Evolutionary conservation across 2,329 filamentous ascomycete genomes (phyloP).

Genomic region (Cercospora zeina): DNA sequence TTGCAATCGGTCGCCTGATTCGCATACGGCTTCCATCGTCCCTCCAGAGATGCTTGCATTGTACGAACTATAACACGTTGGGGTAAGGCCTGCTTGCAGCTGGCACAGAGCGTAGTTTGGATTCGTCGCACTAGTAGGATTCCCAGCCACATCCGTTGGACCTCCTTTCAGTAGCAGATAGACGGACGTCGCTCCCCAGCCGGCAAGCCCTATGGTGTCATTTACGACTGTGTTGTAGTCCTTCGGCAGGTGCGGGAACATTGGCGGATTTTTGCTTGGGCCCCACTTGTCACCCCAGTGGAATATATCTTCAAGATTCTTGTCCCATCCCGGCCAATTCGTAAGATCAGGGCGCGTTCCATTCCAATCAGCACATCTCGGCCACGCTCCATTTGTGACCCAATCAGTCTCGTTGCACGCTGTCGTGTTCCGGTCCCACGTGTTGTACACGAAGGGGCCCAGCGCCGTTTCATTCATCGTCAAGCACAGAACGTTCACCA

Average conservation of each 20-base stretch:
- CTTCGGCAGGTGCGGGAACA: slow-evolving; percentile 54
- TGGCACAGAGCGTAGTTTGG: slow-evolving; percentile 66
- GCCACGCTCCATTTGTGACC: slow-evolving; percentile 19
- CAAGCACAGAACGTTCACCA: slow-evolving; percentile 71
- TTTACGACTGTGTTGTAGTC: slow-evolving; percentile 69
- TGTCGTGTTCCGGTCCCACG: slow-evolving; percentile 52
- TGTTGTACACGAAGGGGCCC: slow-evolving; percentile 62
- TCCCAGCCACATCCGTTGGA: slow-evolving; percentile 9
- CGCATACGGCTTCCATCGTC: slow-evolving; percentile 61
- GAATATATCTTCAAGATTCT: slow-evolving; percentile 65
- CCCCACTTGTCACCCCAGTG: slow-evolving; percentile 59
- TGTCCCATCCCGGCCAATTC: slow-evolving; percentile 13
- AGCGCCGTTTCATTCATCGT: slow-evolving; percentile 64
- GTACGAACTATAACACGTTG: slow-evolving; percentile 64
- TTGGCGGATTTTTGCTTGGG: slow-evolving; percentile 40
- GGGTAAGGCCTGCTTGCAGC: slow-evolving; percentile 62
- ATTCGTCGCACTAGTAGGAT: not conserved
- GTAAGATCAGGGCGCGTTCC: slow-evolving; percentile 27
- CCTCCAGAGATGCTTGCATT: slow-evolving; percentile 55
- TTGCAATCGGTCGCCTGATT: slow-evolving; percentile 57
- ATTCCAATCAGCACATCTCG: slow-evolving; percentile 13
- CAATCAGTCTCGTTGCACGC: slow-evolving; percentile 18
- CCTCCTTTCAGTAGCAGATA: slow-evolving; percentile 64
- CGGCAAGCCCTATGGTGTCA: slow-evolving; percentile 38
- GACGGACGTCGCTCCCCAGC: slow-evolving; percentile 54